These are phyloP conservation scores for Poteriospumella lacustris DNA, from an alignment of 108 stramenopile genomes.

Conservation along the genomic window DNA sequence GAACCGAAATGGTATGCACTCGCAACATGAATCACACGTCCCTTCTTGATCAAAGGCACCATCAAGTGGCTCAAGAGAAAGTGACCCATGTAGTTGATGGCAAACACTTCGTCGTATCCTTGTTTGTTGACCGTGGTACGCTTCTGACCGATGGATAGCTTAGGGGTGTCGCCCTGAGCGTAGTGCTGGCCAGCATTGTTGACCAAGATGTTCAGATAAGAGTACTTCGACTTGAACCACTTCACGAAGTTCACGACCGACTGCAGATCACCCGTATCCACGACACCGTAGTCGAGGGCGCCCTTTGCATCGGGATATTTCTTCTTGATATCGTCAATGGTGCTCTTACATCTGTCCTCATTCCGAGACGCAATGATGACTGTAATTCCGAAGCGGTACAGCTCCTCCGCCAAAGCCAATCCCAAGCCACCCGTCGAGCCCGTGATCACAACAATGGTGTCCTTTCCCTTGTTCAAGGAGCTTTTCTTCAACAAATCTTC, in stretches of 20 bases:
- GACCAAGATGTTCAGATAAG: neutral
- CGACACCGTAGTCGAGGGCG: neutral
- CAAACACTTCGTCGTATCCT: conserved; percentile 15
- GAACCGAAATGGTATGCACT: neutral
- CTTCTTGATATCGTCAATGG: neutral
- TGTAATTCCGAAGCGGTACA: neutral
- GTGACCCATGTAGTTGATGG: conserved; percentile 5
- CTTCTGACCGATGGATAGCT: neutral
- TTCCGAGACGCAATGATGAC: neutral
- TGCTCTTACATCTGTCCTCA: neutral
- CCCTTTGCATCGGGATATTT: neutral
- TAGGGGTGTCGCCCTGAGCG: too few relatives aligned
- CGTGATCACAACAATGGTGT: neutral
- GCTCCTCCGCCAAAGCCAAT: neutral
- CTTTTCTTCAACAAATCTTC: too few relatives aligned
- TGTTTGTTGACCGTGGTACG: neutral
- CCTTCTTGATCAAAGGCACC: neutral
- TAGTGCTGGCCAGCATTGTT: neutral
- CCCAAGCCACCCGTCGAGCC: neutral
- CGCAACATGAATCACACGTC: neutral
- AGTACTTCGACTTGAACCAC: neutral
- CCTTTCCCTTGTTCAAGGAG: too few relatives aligned
- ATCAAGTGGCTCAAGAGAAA: neutral
- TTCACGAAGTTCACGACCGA: neutral
- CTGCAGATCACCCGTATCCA: neutral